Evolutionary conservation across 2,329 filamentous ascomycete genomes (phyloP).

Genomic region (Sclerotinia subarctica): DNA sequence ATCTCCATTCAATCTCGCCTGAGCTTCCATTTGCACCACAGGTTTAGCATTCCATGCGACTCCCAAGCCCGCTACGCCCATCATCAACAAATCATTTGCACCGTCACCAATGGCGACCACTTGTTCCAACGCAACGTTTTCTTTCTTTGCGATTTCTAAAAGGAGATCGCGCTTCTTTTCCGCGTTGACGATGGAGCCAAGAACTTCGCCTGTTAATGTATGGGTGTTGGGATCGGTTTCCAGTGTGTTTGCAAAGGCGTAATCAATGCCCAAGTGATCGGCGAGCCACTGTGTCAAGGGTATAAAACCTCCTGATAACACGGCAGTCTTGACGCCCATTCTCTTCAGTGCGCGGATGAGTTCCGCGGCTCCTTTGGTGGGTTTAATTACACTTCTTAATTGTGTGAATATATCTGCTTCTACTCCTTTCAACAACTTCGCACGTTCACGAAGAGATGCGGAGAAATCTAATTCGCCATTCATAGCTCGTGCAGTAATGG

Average conservation of each 20-base stretch:
- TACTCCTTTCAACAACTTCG: constrained; percentile 76
- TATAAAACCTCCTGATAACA: constrained; percentile 88
- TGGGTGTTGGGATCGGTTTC: constrained; percentile 54
- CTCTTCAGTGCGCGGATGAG: constrained; percentile 71
- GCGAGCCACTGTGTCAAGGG: constrained; percentile 87
- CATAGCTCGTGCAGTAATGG: constrained; percentile 93
- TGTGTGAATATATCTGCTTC: constrained; percentile 74
- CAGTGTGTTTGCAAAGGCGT: constrained; percentile 85
- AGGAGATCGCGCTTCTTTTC: constrained; percentile 72
- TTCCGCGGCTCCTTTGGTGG: constrained; percentile 76
- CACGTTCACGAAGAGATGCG: constrained; percentile 74
- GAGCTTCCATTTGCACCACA: constrained; percentile 73
- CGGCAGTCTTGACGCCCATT: constrained; percentile 82
- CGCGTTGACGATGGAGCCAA: constrained; percentile 70
- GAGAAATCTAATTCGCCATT: constrained; percentile 93
- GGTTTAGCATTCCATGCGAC: constrained; percentile 85
- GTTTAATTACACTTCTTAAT: constrained; percentile 69
- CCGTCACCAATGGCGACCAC: constrained; percentile 76
- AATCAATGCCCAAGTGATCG: constrained; percentile 74
- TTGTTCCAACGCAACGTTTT: constrained; percentile 63
- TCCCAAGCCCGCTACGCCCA: constrained; percentile 69
- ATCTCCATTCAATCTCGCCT: constrained; percentile 66
- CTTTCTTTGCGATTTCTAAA: constrained; percentile 64
- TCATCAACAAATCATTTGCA: constrained; percentile 80
- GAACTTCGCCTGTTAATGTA: constrained; percentile 68